A percentile compares a stretch with the other conserved stretches of the same genome.
phyloP scores from a whole-genome alignment of 2,329 filamentous ascomycete genomes.

The Drechslerella coelobrocha region DNA sequence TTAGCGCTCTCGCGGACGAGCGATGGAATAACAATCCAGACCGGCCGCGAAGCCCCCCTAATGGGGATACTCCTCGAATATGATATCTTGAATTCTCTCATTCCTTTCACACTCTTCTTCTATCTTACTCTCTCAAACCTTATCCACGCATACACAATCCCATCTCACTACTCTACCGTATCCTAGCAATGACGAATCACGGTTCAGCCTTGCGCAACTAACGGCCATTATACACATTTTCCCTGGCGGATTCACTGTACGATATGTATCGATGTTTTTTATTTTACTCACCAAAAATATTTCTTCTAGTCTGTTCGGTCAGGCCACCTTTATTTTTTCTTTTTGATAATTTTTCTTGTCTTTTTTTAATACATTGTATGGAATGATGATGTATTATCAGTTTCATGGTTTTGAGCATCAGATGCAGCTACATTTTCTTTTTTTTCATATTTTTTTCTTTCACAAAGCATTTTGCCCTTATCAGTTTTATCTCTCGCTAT shows the following conservation, averaged over 20 bases:
- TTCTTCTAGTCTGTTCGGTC: conserved; percentile 39
- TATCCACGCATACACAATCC: background rate
- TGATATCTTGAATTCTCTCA: conserved; percentile 55
- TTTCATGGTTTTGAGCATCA: conserved; percentile 21
- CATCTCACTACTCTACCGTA: conserved; percentile 11
- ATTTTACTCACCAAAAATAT: conserved; percentile 15
- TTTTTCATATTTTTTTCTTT: conserved; percentile 7
- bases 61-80: conserved; percentile 55
- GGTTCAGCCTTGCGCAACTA: conserved; percentile 31
- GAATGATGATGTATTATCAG: conserved; percentile 51
- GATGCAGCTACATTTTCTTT: conserved; percentile 9
- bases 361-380: conserved; percentile 41
- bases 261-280: conserved; percentile 43
- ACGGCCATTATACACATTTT: conserved; percentile 34
- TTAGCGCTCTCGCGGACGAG: conserved; percentile 84
- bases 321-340: conserved; percentile 21
- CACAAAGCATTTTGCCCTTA: conserved; percentile 29
- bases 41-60: conserved; percentile 56
- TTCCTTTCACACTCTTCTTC: conserved; percentile 15
- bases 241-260: conserved; percentile 47
- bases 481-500: conserved; percentile 54
- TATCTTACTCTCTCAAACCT: conserved; percentile 7
- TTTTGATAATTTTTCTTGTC: conserved; percentile 12
- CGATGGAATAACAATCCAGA: conserved; percentile 61
- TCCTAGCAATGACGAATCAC: conserved; percentile 35